Evolutionary conservation across 1,139 yeast species (phyloP).

Genomic region (Suhomyces guaymorum): DNA sequence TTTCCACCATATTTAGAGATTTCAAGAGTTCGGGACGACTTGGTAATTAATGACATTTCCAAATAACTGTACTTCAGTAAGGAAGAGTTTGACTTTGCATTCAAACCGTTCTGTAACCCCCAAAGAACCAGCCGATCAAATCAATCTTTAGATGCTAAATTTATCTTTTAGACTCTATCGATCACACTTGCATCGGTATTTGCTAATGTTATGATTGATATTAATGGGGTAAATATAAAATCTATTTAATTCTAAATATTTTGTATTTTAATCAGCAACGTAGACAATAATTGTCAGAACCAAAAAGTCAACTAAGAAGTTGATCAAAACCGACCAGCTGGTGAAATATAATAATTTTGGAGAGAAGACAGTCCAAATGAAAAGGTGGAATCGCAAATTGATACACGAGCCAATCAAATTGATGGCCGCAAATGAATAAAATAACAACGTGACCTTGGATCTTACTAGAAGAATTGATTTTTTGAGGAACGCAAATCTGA

Average conservation of each 20-base stretch:
- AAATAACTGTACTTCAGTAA: too few species aligned
- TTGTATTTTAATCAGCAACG: conserved; percentile 5
- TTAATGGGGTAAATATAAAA: not conserved
- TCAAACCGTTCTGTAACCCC: too few species aligned
- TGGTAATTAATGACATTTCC: too few species aligned
- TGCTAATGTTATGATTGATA: too few species aligned
- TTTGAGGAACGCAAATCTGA: conserved; percentile 25
- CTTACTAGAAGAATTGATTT: conserved; percentile 38
- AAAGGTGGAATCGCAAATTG: conserved; percentile 76
- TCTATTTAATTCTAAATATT: too few species aligned
- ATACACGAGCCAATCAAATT: conserved; percentile 70
- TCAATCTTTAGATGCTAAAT: too few species aligned
- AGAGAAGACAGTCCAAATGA: conserved; percentile 96
- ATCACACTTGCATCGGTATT: too few species aligned
- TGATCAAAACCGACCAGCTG: conserved; percentile 68
- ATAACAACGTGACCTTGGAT: conserved; percentile 40
- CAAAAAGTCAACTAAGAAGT: conserved; percentile 42
- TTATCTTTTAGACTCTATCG: too few species aligned
- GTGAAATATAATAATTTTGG: conserved; percentile 84
- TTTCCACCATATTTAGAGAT: too few species aligned
- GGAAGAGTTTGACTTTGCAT: too few species aligned
- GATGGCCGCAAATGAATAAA: conserved; percentile 61
- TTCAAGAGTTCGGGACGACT: too few species aligned
- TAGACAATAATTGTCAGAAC: conserved; percentile 19
- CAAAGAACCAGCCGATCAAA: too few species aligned